Base-by-base conservation (phyloP, 192 early-diverging fungal species). In the Coemansia sp. region DNA sequence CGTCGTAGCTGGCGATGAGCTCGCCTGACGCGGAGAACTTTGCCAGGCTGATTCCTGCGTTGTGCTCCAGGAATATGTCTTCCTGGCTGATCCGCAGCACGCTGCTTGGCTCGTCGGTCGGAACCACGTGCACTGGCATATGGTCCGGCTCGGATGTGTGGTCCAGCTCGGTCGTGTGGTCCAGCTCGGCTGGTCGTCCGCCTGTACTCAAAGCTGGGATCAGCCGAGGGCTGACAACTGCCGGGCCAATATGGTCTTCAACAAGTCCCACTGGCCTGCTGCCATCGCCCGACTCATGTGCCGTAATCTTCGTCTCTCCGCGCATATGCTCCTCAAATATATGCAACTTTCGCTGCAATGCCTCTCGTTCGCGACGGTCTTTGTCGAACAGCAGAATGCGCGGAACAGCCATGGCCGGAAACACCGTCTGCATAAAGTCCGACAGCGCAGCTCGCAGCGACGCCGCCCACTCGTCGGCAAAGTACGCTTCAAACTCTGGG, bases 1-100 rank as follows among this genome's bases (percentile, higher is more conserved):
- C 79, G 60, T 81, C 79, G 67, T 75, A 81, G 70, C 79, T 81
- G 56, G 79, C 79, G 39, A 81, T 81, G 17, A 75, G 63, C 29
- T 72, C 69, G 43, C 69, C 79, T 15, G 79, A 58, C 10, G 67
- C 58, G 0, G 79, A 81, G 35, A 81, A 81, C 66, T 43, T 66
- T 11, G 79, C 79, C 50, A 81, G 64, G 29, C 69, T 69, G 29
- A 81, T 62, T 0, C 69, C 73, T 11, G 79, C 67, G 60, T 75
- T 81, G 69, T 81, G 79, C 67, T 81, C 79, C 1, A 81, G 70
- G 24, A 81, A 81, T 5, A 81, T 69, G 60, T 81, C 79, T 45
- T 81, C 73, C 60, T 69, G 69, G 73, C 73, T 69, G 56, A 81
- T 72, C 60, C 68, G 71, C 37, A 81, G 79, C 59, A 75, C 23